A percentile compares a stretch with the other conserved stretches of the same genome.
Evolutionary conservation across 805 yeast species (phyloP).

Genomic region (Grigorovia humatica): DNA sequence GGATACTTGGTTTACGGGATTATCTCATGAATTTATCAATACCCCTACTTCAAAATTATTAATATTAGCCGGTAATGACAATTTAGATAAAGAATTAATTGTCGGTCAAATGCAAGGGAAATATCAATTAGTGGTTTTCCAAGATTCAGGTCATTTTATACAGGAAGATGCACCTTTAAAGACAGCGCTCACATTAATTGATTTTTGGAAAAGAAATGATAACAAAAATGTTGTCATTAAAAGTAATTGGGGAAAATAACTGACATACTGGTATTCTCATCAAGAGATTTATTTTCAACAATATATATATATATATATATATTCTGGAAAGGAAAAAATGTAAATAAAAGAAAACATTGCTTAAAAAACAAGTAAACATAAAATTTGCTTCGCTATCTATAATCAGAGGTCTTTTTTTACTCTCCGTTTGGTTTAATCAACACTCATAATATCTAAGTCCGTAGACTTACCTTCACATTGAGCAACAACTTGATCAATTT

Average conservation of each 20-base stretch:
- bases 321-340: too few species aligned
- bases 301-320: too few species aligned
- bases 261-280: too few species aligned
- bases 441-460: conserved; percentile 23
- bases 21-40: conserved; percentile 46
- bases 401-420: background rate
- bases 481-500: conserved; percentile 73
- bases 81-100: conserved; percentile 72
- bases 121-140: conserved; percentile 78
- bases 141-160: conserved; percentile 82
- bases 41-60: conserved; percentile 56
- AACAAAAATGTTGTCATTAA: conserved; percentile 27
- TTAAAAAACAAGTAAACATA: background rate
- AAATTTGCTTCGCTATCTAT: background rate
- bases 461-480: conserved; percentile 34
- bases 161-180: conserved; percentile 82
- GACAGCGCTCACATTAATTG: conserved; percentile 44
- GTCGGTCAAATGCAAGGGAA: conserved; percentile 98
- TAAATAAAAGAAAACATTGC: background rate
- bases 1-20: conserved; percentile 69
- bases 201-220: conserved; percentile 37
- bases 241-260: conserved; percentile 30
- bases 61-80: conserved; percentile 80
- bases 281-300: too few species aligned
- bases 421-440: conserved; percentile 15